Base-by-base conservation (phyloP, 1,139 yeast species). In the Yamadazyma blattariae region DNA sequence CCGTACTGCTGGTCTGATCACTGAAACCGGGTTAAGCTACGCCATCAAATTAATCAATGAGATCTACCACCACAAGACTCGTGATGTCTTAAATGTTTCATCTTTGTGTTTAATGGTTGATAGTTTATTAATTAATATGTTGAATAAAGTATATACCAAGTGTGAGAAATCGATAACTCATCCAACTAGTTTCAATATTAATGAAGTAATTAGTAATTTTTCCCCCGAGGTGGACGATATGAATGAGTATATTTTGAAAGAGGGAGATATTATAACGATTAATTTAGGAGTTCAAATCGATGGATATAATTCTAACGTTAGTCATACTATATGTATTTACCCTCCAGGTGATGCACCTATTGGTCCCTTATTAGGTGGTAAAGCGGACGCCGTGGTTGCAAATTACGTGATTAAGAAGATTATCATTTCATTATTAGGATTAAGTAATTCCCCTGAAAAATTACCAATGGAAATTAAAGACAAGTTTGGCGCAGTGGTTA, bases 331-430 rank as follows among this genome's bases (percentile, higher is more conserved):
- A 41, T 95, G 89, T 26, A 81, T 90, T 37, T 83, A 78, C 49
- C 94, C 92, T 38, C 79, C 74, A 41, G 83, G 78, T 38, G 51
- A 50, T 8, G 71, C 64, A 45, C 92, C 90, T 33, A 59, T 74
- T 30, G 92, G 88, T 19, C 97, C 97, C 16, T 67, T 87, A 42
- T 68, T 84, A 40, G 97, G 97, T 9, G 59, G 79, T 38, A 78
- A 81, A 48, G 96, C 98, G 12, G 97, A 92, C 62, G 92, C 95
- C 20, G 64, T 85, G 30, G 82, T 90, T 50, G 98, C 97, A 14
- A 75, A 94, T 22, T 89, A 86, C 60, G 75, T 89, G 51, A 97
- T 97, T 21, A 79, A 79, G 35, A 96, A 92, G 57, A 80, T 96
- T 5, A 79, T 87, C 17, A 71, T 82, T 35, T 75, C 86, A 3